Evolutionary conservation across 2,329 filamentous ascomycete genomes (phyloP), one percentile per base, ranked within the genome.

Genomic region (Diplodia sapinea): DNA sequence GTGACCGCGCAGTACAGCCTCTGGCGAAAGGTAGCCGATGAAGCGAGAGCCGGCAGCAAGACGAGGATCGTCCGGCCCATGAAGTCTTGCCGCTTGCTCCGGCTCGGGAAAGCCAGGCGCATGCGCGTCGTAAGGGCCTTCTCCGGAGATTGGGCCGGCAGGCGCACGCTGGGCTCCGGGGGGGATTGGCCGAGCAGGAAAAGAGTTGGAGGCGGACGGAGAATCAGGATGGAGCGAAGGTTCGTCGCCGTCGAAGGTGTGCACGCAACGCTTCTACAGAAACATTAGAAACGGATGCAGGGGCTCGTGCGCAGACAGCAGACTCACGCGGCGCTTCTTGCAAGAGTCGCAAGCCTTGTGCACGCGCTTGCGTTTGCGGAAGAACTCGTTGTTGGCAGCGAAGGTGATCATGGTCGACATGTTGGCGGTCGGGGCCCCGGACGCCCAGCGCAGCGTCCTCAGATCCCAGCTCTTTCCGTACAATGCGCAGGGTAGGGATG

Each of bases 1-100:
- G 38, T 81, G 77, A 52, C 81, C 79, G 62, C 82, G 73, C 38
- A 84, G 74, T 11, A 81, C 79, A n/a, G 82, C 78, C 69, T 83
- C 81, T 4, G 82, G 82, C 49, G 80, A 81, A 65, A 83, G 72
- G 68, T 83, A 82, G 64, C 81, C 80, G 52, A 82, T 71, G 68
- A 83, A 83, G 62, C 80, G 79, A 20, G 79, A 76, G 17, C 57
- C 74, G 72, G 31, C 73, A 69, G 17, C 73, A 13, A 55, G 56
- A 49, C 70, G 71, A 61, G 76, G 74, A 26, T 65, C 54, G 7
- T 67, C 65, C 6, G 31, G 43, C 31, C 33, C 66, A 13, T 11
- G 26, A 11, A 51, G 63, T 3, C 31, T 51, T 56, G 36, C 63
- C 11, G 63, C 4, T 7, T 65, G 51, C 31, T 54, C 51, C 8